Evolutionary conservation across 1,284 basidiomycete species (phyloP).

Genomic region (Laetiporus sulphureus): DNA sequence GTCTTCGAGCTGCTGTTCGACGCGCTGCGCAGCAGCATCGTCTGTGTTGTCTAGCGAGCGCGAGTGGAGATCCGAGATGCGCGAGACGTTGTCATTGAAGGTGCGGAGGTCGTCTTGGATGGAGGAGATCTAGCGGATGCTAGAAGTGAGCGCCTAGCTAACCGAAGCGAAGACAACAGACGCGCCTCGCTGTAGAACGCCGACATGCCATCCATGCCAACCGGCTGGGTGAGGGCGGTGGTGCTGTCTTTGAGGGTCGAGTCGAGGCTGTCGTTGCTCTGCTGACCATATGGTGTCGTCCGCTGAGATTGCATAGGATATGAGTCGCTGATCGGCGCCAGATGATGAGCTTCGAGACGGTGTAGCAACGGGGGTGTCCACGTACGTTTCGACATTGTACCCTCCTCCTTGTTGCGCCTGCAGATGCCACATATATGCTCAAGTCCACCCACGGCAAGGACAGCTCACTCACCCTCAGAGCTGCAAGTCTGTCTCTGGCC

Average conservation of each 20-base stretch:
- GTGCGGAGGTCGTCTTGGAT: slow-evolving; percentile 65
- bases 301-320: slow-evolving; percentile 55
- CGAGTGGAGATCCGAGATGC: slow-evolving; percentile 68
- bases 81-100: slow-evolving; percentile 66
- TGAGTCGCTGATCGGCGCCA: slow-evolving; percentile 50
- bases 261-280: slow-evolving; percentile 48
- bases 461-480: slow-evolving; percentile 55
- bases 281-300: slow-evolving; percentile 53
- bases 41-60: slow-evolving; percentile 77
- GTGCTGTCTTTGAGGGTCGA: slow-evolving; percentile 59
- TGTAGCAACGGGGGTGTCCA: too few species aligned
- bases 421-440: neutral
- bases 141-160: neutral
- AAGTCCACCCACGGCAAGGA: neutral
- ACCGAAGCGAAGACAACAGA: neutral
- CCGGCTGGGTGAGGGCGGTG: slow-evolving; percentile 37
- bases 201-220: slow-evolving; percentile 56
- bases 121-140: slow-evolving; percentile 48
- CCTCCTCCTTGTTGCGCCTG: slow-evolving; percentile 63
- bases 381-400: slow-evolving; percentile 45
- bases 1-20: slow-evolving; percentile 60
- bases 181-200: slow-evolving; percentile 71
- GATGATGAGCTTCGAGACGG: too few species aligned
- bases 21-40: slow-evolving; percentile 57
- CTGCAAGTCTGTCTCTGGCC: slow-evolving; percentile 80